Evolutionary conservation across 2,329 filamentous ascomycete genomes (phyloP).

Genomic region (Eutypa lata): DNA sequence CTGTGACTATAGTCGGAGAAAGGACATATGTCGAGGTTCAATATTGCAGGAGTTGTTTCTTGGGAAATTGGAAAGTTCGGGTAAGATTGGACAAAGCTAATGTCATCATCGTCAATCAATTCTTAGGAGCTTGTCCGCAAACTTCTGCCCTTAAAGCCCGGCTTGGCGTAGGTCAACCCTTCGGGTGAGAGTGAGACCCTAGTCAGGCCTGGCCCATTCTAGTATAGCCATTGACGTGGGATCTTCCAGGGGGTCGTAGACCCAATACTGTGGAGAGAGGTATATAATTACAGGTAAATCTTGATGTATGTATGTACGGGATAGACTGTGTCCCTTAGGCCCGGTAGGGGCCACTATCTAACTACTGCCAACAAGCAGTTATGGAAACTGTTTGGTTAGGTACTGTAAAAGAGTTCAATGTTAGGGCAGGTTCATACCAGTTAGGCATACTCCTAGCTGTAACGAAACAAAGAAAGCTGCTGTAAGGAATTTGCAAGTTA

Average conservation of each 20-base stretch:
- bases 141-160: not conserved
- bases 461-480: too few relatives aligned
- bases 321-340: too few relatives aligned
- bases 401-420: too few relatives aligned
- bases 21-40: not conserved
- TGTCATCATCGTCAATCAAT: not conserved
- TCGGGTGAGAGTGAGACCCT: too few relatives aligned
- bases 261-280: not conserved
- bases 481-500: too few relatives aligned
- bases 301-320: too few relatives aligned
- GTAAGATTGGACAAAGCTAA: not conserved
- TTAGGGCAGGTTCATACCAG: too few relatives aligned
- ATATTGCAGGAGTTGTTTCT: not conserved
- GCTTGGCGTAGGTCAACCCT: not conserved
- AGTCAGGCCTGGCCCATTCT: not conserved
- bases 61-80: not conserved
- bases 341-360: too few relatives aligned
- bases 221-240: not conserved
- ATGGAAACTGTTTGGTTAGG: too few relatives aligned
- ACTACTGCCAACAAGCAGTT: too few relatives aligned
- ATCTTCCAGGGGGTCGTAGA: not conserved
- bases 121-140: not conserved
- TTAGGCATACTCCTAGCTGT: too few relatives aligned
- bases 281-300: not conserved
- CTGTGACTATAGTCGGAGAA: not conserved